These are phyloP conservation scores for Pseudevernia furfuracea DNA, from an alignment of 495 filamentous ascomycete genomes.

Conservation along the genomic window DNA sequence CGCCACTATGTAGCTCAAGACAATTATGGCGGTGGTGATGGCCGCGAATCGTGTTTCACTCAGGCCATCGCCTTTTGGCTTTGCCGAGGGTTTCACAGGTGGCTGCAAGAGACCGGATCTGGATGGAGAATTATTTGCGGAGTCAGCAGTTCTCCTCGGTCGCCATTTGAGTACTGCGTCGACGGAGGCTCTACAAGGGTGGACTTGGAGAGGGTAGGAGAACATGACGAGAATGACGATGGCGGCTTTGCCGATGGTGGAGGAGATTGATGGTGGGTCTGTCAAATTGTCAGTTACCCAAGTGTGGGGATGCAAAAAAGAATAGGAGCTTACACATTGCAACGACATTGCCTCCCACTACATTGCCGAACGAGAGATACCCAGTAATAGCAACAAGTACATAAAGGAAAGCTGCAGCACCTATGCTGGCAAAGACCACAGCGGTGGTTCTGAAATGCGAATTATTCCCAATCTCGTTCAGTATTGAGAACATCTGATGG, in stretches of 20 bases:
- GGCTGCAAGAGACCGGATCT: conserved; percentile 37
- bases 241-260: conserved; percentile 87
- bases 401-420: conserved; percentile 71
- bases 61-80: conserved; percentile 50
- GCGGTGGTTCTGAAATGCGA: conserved; percentile 70
- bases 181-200: conserved; percentile 87
- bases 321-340: conserved; percentile 60
- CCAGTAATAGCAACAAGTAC: conserved; percentile 89
- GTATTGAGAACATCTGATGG: conserved; percentile 89
- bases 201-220: conserved; percentile 89
- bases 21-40: conserved; percentile 77
- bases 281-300: conserved; percentile 17
- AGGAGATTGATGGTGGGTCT: conserved; percentile 68
- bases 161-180: conserved; percentile 92
- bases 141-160: conserved; percentile 47
- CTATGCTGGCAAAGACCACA: conserved; percentile 77
- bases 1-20: conserved; percentile 76
- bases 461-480: conserved; percentile 88
- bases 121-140: conserved; percentile 40
- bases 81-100: conserved; percentile 28
- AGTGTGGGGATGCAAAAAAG: no score
- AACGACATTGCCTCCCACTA: conserved; percentile 83
- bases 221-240: conserved; percentile 97
- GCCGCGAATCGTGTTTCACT: conserved; percentile 81
- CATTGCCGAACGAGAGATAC: conserved; percentile 88